Evolutionary conservation across 345 rosid species (phyloP).

Genomic region (Erucastrum elatum): DNA sequence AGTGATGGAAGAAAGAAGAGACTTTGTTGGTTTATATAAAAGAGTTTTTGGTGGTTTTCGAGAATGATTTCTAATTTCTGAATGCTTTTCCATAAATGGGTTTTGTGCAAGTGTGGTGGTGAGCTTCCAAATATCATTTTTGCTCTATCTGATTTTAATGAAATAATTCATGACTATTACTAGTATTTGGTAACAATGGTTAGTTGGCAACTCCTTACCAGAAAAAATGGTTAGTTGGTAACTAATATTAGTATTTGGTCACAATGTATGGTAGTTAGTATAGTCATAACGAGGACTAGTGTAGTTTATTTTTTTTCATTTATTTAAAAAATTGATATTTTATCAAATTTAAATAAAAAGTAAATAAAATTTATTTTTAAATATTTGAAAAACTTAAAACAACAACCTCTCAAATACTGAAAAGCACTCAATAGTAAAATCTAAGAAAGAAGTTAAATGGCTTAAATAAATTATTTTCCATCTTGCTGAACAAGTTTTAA

Average conservation of each 20-base stretch:
- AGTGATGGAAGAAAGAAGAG: constrained; percentile 14
- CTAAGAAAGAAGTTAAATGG: background rate
- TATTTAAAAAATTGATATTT: background rate
- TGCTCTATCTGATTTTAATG: background rate
- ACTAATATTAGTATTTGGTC: background rate
- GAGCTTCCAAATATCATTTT: constrained; percentile 10
- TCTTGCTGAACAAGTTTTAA: background rate
- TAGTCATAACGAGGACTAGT: background rate
- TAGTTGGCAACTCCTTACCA: background rate
- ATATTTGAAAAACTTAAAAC: background rate
- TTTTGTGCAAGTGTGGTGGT: constrained; percentile 35
- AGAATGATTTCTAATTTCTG: constrained; percentile 10
- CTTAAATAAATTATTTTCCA: background rate
- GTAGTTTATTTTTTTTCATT: background rate
- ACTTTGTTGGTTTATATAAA: constrained; percentile 24
- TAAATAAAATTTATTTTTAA: background rate
- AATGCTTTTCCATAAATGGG: background rate
- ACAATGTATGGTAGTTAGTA: background rate
- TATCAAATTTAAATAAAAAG: background rate
- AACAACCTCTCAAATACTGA: background rate
- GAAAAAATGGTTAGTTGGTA: background rate
- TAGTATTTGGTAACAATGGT: background rate
- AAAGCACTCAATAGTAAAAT: background rate
- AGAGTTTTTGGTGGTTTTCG: constrained; percentile 24
- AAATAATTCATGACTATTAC: background rate